A percentile compares a stretch with the other conserved stretches of the same genome.
Evolutionary conservation across 768 basidiomycete species (phyloP).

Genomic region (Pulveroboletus sp.): DNA sequence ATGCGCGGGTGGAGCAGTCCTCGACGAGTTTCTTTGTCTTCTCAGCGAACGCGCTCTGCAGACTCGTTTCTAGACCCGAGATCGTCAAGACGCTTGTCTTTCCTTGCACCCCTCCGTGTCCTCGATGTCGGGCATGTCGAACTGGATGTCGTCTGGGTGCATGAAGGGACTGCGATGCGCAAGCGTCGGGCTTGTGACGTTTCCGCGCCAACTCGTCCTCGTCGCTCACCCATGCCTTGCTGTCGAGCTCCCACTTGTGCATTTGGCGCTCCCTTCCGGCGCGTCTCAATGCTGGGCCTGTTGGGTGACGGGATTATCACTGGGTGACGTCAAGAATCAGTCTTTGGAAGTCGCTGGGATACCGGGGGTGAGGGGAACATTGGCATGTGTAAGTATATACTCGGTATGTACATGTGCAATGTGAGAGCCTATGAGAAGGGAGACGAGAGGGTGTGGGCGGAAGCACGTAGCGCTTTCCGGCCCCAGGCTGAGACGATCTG

Average conservation of each 20-base stretch:
- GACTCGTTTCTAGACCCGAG: conserved; percentile 88
- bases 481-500: no score
- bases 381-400: no score
- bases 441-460: no score
- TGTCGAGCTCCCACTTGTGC: conserved; percentile 78
- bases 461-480: no score
- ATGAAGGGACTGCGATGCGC: conserved; percentile 12
- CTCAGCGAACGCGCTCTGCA: conserved; percentile 80
- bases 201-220: conserved; percentile 78
- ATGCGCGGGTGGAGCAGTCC: conserved; percentile 78
- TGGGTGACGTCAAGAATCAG: no score
- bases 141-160: conserved; percentile 34
- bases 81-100: conserved; percentile 73
- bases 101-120: conserved; percentile 71
- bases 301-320: no score
- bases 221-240: conserved; percentile 86
- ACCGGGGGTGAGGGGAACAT: no score
- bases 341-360: no score
- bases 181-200: conserved; percentile 50
- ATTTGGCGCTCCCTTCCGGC: conserved; percentile 54
- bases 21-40: conserved; percentile 88
- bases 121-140: conserved; percentile 67
- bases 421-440: no score
- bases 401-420: no score
- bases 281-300: conserved; percentile 36